Percentiles rank a stretch among this genome's conserved stretches.
phyloP scores from a whole-genome alignment of 441 rosid species.

The Populus hybrid region DNA sequence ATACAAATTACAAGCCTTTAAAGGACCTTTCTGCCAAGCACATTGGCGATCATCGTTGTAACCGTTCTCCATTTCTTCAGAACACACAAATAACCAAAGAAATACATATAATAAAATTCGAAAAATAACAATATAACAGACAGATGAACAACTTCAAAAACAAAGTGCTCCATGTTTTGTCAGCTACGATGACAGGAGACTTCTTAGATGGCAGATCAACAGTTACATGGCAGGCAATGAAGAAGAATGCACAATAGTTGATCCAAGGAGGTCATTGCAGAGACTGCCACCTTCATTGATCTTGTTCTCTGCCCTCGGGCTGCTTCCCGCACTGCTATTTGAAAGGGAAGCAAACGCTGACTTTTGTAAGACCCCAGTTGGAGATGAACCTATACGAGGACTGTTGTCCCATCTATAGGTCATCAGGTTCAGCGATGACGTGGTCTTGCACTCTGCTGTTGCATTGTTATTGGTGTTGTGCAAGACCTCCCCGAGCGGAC shows the following conservation, averaged over 20 bases:
- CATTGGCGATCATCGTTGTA: neutral
- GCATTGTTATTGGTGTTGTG: slow-evolving; percentile 32
- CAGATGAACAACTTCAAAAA: neutral
- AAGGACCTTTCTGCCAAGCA: neutral
- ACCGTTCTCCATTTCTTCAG: neutral
- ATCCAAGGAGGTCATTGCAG: slow-evolving; percentile 31
- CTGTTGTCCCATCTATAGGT: slow-evolving; percentile 49
- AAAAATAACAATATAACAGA: slow-evolving; percentile 1
- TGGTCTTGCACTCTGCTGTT: slow-evolving; percentile 22
- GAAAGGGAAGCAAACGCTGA: slow-evolving; percentile 58
- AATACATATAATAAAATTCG: slow-evolving; percentile 14
- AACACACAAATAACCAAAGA: neutral
- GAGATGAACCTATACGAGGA: slow-evolving; percentile 56
- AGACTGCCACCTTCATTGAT: slow-evolving; percentile 33
- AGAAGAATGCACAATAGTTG: slow-evolving; percentile 29
- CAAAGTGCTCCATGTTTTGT: slow-evolving; percentile 4
- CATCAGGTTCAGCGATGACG: slow-evolving; percentile 38
- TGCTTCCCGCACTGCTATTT: slow-evolving; percentile 75
- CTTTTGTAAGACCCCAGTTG: slow-evolving; percentile 74
- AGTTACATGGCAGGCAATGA: slow-evolving; percentile 29
- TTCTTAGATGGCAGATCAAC: neutral
- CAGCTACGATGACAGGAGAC: slow-evolving; percentile 11
- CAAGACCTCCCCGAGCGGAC: slow-evolving; percentile 80
- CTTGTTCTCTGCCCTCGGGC: slow-evolving; percentile 57
- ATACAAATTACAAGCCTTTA: neutral